Percentiles rank a stretch among this genome's conserved stretches.
Conservation (phyloP, 2,329 filamentous ascomycete genomes). For the Talaromyces sp. region DNA sequence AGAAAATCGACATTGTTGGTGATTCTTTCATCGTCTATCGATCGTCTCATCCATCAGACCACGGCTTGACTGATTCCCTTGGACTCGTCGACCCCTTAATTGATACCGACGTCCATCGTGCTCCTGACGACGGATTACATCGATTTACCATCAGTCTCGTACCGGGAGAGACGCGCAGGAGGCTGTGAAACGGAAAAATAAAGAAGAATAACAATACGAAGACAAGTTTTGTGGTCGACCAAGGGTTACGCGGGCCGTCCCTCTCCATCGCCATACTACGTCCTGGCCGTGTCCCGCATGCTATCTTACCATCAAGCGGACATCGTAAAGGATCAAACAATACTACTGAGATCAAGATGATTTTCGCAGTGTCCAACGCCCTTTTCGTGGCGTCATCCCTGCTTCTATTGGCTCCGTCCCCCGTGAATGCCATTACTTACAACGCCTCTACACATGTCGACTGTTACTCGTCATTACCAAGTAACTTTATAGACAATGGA, state of each 20-base stretch:
- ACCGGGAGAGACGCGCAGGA: constrained; percentile 13
- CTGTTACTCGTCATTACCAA: constrained; percentile 14
- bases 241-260: constrained; percentile 41
- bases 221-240: constrained; percentile 15
- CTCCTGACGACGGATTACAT: background rate
- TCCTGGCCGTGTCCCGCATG: background rate
- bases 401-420: background rate
- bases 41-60: constrained; percentile 18
- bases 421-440: background rate
- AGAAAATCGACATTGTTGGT: background rate
- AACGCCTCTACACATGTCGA: constrained; percentile 13
- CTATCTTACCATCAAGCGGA: background rate
- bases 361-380: background rate
- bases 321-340: background rate
- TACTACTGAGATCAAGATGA: constrained; percentile 6
- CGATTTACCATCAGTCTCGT: background rate
- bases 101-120: background rate
- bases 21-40: background rate
- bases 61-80: background rate
- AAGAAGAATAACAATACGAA: background rate
- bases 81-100: background rate
- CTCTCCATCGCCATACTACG: constrained; percentile 21
- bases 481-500: constrained; percentile 47
- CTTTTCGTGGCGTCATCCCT: constrained; percentile 9
- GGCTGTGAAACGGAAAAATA: background rate